Evolutionary conservation across 2,329 filamentous ascomycete species (phyloP).

Genomic region (Phaeoacremonium minimum): DNA sequence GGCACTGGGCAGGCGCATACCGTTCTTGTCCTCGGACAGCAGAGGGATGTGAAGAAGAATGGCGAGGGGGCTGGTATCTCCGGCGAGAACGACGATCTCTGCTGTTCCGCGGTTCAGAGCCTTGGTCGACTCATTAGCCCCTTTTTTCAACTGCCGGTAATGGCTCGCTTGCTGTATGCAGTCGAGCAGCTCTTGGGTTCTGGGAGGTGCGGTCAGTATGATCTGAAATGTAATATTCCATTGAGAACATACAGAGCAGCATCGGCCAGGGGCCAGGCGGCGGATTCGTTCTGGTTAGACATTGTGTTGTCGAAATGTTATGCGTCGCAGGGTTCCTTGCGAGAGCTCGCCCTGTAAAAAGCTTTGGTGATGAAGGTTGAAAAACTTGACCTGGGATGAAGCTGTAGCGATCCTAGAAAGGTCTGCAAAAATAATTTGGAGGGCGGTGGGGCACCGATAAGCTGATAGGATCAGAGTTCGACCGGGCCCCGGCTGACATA

Average conservation of each 20-base stretch:
- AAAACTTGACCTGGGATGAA: too few species aligned
- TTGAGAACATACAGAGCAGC: constrained; percentile 24
- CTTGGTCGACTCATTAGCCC: constrained; percentile 82
- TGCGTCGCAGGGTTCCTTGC: constrained; percentile 51
- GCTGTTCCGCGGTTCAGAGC: constrained; percentile 85
- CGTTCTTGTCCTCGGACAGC: constrained; percentile 76
- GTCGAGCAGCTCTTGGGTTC: constrained; percentile 70
- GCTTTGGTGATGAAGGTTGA: neutral
- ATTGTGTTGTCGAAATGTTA: constrained; percentile 11
- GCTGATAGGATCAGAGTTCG: constrained; percentile 8
- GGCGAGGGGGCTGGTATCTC: neutral
- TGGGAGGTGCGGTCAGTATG: neutral
- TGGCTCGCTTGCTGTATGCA: constrained; percentile 69
- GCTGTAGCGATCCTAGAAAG: too few species aligned
- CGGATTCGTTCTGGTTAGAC: constrained; percentile 24
- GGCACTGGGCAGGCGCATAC: constrained; percentile 8
- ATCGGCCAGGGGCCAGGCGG: constrained; percentile 69
- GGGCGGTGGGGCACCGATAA: constrained; percentile 3
- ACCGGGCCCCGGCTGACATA: constrained; percentile 1
- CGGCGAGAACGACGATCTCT: constrained; percentile 81
- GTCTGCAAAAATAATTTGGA: too few species aligned
- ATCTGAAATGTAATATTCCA: neutral
- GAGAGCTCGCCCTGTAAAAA: constrained; percentile 52
- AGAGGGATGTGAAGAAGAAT: constrained; percentile 74
- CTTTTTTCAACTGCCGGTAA: constrained; percentile 80